Evolutionary conservation across 2,329 filamentous ascomycete species (phyloP).

Genomic region (Drechslerella dactyloides): DNA sequence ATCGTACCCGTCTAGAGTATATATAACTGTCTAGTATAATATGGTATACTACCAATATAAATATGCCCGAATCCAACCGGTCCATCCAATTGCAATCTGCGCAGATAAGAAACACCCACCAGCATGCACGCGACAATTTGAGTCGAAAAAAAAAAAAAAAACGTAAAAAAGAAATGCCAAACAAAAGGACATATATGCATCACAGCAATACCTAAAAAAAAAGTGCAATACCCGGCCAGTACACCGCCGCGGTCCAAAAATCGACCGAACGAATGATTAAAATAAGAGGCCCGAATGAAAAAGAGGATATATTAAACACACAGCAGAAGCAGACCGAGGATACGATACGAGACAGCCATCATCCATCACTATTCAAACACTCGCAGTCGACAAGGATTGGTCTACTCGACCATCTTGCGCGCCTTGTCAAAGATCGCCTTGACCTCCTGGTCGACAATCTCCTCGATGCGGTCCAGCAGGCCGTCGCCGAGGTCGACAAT

Average conservation of each 20-base stretch:
- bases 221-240: neutral
- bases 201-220: neutral
- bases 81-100: constrained; percentile 13
- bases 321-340: constrained; percentile 5
- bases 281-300: neutral
- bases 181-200: neutral
- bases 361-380: constrained; percentile 26
- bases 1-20: too few relatives aligned
- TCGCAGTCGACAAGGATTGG: constrained; percentile 3
- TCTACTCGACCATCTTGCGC: constrained; percentile 30
- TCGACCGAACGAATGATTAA: neutral
- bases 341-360: neutral
- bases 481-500: constrained; percentile 22
- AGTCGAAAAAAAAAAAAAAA: neutral
- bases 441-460: constrained; percentile 47
- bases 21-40: too few relatives aligned
- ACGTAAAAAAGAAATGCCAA: too few relatives aligned
- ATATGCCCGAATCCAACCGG: neutral
- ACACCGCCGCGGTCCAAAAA: neutral
- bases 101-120: too few relatives aligned
- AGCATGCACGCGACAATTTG: constrained; percentile 18
- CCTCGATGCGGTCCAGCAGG: constrained; percentile 41
- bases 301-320: neutral
- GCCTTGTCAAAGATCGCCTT: constrained; percentile 50
- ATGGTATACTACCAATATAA: neutral